Evolutionary conservation across 139 green algal species (phyloP), one percentile per base, ranked within the genome.

Genomic region (Nannochloris sp.): DNA sequence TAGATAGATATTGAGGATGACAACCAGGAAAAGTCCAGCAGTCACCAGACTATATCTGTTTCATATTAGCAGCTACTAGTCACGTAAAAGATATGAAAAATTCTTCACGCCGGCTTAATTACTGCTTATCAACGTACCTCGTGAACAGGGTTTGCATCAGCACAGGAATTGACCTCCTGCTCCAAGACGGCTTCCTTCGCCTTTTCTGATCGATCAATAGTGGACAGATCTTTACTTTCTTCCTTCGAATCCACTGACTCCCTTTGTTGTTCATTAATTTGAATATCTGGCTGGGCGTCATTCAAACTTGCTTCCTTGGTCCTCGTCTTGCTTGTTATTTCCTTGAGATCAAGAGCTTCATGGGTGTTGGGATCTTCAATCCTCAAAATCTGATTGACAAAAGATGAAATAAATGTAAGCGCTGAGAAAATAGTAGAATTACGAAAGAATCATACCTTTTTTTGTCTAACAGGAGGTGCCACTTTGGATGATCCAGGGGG

Each of bases 321-420:
- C 16, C 43, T 48, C 37, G 60, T 45, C 6, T 49, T 29, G n/a
- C 46, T 40, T n/a, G 40, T 43, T 44, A 69, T 40, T 12, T 70
- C 53, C 2, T 49, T 49, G 10, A 75, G 51, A 36, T 75, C 51
- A 31, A 75, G 31, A 45, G 45, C 55, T 55, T 70, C 43, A 26
- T 75, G 68, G 8, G 68, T 75, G 17, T 61, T 28, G 14, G 68
- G 68, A 40, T 75, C 55, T 43, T 75, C 68, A 31, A 75, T 60
- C 17, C 55, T 25, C 53, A 75, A 50, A 44, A 75, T 70, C 51
- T 66, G 46, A 23, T 23, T 23, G 0, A 23, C 20, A 23, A 23
- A 23, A 23, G 20, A 23, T 23, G 20, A 23, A 23, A 23, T 23
- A 23, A 23, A 0, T 23, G 20, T 40, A 6, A 40, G 33, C 33